phyloP scores from a whole-genome alignment of 805 yeast species.

The Saturnispora zaruensis region DNA sequence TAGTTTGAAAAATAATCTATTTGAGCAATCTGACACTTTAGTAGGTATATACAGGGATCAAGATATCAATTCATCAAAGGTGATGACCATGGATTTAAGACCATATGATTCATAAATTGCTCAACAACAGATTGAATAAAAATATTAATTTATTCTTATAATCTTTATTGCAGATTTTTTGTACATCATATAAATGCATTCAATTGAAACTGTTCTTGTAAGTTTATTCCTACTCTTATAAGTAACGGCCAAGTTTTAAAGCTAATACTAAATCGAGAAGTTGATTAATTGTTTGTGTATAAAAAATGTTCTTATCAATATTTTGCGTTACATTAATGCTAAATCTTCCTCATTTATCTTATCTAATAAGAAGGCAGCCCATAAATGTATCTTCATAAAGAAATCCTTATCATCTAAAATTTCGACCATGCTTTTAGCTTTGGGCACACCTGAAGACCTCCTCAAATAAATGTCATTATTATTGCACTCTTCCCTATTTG shows the following conservation, averaged over 20 bases:
- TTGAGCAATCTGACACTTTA: conserved; percentile 80
- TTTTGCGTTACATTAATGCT: too few relatives aligned
- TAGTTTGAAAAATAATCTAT: conserved; percentile 77
- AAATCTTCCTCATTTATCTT: conserved; percentile 12
- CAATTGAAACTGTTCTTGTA: too few relatives aligned
- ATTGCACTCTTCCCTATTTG: conserved; percentile 20
- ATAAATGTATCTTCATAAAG: conserved; percentile 51
- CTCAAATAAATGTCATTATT: conserved; percentile 48
- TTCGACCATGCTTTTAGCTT: conserved; percentile 47
- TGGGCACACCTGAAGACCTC: conserved; percentile 40
- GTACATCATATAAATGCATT: background rate
- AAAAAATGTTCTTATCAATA: too few relatives aligned
- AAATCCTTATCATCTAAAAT: conserved; percentile 45
- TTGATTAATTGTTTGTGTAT: too few relatives aligned
- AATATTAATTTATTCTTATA: too few relatives aligned
- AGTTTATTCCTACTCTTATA: too few relatives aligned
- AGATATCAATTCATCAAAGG: conserved; percentile 57
- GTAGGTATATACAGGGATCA: conserved; percentile 91
- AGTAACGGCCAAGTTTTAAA: too few relatives aligned
- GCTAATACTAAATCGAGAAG: too few relatives aligned
- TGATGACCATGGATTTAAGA: conserved; percentile 65
- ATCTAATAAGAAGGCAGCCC: conserved; percentile 49
- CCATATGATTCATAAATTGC: conserved; percentile 39
- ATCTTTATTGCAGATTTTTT: too few relatives aligned
- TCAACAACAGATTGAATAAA: too few relatives aligned